Evolutionary conservation across 2,329 filamentous ascomycete genomes (phyloP), one percentile per base, ranked within the genome.

Genomic region (Immersiporthe knoxdaviesiana): DNA sequence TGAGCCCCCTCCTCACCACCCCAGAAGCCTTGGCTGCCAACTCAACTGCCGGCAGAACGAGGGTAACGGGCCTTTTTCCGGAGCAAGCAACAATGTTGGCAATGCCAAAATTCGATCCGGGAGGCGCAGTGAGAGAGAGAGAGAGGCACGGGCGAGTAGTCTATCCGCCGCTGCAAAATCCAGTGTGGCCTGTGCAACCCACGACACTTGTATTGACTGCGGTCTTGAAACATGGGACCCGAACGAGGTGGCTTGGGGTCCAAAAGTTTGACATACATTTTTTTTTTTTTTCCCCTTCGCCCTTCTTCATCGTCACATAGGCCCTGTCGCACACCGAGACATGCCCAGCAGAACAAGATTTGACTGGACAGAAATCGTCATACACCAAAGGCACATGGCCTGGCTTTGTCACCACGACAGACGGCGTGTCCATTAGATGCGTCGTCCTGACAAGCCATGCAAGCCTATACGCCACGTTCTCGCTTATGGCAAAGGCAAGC

Each of bases 21-120:
- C 44, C 21, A 18, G n/a, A 6, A 52, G 52, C 50, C 37, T 41
- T 41, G 27, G 52, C 52, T 58, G 52, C 27, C 56, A 67, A 67
- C 58, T 54, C 56, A 67, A 67, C 58, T 61, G 41, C 65, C 65
- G 44, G 65, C 65, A 50, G 61, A 63, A 50, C 39, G 41, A 35
- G 41, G 44, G 16, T n/a, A 11, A 11, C 59, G 39, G 39, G 14
- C 32, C 24, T 32, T 44, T 44, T 47, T 58, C 30, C 12, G 35
- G 39, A 50, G 54, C 64, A 47, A 35, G 16, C 27, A 30, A 37
- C 6, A 12, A 27, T 44, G 47, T 64, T 68, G 61, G n/a, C 37
- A 37, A 32, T 62, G 62, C 52, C n/a, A n/a, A n/a, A 56, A 66
- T 56, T 30, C n/a, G 56, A n/a, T 52, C 47, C 60, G 65, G 66